These are phyloP conservation scores for Staphylotrichum longicolle DNA, from an alignment of 495 filamentous ascomycete species.

Conservation along the genomic window DNA sequence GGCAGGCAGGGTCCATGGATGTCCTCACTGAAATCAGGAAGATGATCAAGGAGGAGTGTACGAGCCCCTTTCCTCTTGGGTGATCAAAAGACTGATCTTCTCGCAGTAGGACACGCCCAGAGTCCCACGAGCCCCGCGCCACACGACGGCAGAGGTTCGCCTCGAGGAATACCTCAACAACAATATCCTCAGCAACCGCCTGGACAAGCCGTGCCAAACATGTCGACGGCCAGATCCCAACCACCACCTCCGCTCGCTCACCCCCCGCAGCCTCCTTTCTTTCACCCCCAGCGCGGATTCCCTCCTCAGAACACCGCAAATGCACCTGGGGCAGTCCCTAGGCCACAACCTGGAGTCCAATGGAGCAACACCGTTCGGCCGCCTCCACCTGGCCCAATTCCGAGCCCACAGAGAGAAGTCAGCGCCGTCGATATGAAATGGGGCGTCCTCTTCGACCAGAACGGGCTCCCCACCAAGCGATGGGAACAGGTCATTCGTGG, in stretches of 20 bases:
- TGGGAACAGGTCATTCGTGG: constrained; percentile 72
- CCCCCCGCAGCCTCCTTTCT: background rate
- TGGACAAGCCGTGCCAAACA: background rate
- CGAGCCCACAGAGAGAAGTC: constrained; percentile 21
- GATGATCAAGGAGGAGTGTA: constrained; percentile 26
- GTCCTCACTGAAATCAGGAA: constrained; percentile 29
- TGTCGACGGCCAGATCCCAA: background rate
- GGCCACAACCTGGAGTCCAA: constrained; percentile 9
- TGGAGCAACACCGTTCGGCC: constrained; percentile 8
- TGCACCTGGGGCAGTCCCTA: background rate
- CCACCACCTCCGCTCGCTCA: constrained; percentile 6
- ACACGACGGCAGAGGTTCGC: background rate
- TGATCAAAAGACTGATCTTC: constrained; percentile 12
- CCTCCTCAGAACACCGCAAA: background rate
- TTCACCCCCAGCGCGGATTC: background rate
- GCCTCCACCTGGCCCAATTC: background rate
- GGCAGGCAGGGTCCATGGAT: background rate
- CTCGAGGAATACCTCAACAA: too few relatives aligned
- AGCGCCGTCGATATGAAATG: constrained; percentile 56
- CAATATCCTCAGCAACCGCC: background rate
- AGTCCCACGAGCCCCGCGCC: constrained; percentile 5
- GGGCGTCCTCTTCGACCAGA: constrained; percentile 71
- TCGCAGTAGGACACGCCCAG: constrained; percentile 23
- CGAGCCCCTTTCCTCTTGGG: background rate
- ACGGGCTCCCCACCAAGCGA: constrained; percentile 62